Evolutionary conservation across 179 eudicot species (phyloP).

Genomic region (Silene coronaria): DNA sequence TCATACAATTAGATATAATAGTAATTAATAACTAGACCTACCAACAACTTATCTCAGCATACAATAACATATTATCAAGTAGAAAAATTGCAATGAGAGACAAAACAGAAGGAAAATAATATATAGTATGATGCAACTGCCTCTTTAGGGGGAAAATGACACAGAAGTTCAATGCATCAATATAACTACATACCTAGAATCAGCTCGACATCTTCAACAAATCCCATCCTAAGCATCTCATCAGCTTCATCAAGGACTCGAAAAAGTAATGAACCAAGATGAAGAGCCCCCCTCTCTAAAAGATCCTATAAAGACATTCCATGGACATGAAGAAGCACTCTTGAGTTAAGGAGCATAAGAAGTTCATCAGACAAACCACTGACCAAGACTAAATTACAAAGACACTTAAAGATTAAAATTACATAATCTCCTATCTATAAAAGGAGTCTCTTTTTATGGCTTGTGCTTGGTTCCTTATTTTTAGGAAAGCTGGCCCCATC

Average conservation of each 20-base stretch:
- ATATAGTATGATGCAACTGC: not conserved
- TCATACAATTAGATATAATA: not conserved
- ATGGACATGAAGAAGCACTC: not conserved
- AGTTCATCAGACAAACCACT: not conserved
- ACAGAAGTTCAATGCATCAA: not conserved
- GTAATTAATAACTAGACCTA: not conserved
- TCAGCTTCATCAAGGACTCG: conserved; percentile 96
- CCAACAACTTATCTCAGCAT: not conserved
- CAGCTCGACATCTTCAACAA: conserved; percentile 91
- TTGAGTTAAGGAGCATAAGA: not conserved
- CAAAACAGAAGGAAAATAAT: not conserved
- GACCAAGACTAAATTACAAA: not conserved
- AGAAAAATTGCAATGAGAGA: not conserved
- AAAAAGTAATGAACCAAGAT: conserved; percentile 67
- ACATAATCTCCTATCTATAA: too few species aligned
- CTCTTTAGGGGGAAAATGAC: not conserved
- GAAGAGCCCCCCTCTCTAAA: conserved; percentile 61
- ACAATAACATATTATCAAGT: not conserved
- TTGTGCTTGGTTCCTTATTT: too few species aligned
- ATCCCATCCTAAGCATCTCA: conserved; percentile 94
- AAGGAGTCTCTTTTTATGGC: too few species aligned
- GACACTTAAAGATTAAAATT: not conserved
- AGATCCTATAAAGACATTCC: conserved; percentile 51
- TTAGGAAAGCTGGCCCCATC: too few species aligned
- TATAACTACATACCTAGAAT: conserved; percentile 49